These are phyloP conservation scores for Silene noctiflora DNA, from an alignment of 179 eudicot species.

Conservation along the genomic window DNA sequence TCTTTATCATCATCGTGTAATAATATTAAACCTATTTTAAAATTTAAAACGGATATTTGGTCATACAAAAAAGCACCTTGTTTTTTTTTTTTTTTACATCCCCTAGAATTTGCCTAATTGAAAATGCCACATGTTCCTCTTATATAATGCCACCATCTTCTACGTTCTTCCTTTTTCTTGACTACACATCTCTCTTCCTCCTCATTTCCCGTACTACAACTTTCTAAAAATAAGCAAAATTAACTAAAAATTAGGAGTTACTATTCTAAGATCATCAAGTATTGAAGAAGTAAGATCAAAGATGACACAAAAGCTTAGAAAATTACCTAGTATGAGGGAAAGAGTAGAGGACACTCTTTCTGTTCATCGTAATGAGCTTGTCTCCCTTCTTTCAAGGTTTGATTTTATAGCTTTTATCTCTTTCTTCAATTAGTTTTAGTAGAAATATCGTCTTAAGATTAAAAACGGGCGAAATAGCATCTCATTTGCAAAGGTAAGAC, in stretches of 20 bases:
- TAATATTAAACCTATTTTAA: no score
- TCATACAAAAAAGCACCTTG: no score
- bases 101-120: background rate
- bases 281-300: background rate
- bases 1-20: no score
- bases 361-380: constrained; percentile 80
- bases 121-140: constrained; percentile 16
- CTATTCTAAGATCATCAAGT: no score
- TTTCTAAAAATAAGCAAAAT: constrained; percentile 4
- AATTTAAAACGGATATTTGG: no score
- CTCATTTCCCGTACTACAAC: background rate
- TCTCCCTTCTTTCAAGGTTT: constrained; percentile 89
- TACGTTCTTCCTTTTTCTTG: background rate
- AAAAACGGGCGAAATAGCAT: no score
- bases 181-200: background rate
- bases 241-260: background rate
- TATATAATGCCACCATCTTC: background rate
- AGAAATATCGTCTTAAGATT: no score
- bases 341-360: constrained; percentile 83
- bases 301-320: constrained; percentile 36
- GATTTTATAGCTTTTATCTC: background rate
- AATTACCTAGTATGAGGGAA: constrained; percentile 63
- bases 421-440: no score
- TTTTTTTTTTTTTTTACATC: background rate
- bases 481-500: no score